phyloP scores from a whole-genome alignment of 345 rosid genomes.

The Microcos paniculata region DNA sequence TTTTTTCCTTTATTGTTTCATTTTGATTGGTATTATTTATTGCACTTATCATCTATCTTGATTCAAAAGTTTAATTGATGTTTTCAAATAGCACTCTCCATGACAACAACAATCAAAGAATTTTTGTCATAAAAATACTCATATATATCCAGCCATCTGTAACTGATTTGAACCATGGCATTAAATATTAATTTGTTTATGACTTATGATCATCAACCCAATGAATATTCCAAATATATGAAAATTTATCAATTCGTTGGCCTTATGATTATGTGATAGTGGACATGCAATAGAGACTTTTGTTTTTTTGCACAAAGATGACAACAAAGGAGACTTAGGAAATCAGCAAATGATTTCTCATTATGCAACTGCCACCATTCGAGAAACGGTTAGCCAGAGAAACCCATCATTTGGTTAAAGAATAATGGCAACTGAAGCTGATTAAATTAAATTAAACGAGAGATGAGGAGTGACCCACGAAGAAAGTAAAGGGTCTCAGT shows the following conservation, averaged over 20 bases:
- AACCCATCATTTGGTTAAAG: not conserved
- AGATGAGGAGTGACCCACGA: constrained; percentile 7
- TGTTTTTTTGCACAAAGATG: not conserved
- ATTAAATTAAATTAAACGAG: not conserved
- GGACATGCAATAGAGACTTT: not conserved
- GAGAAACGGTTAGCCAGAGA: not conserved
- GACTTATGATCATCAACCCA: not conserved
- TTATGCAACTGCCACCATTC: not conserved
- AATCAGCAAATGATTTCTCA: not conserved
- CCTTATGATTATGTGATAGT: not conserved
- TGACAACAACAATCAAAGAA: not conserved
- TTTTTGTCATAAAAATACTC: not conserved
- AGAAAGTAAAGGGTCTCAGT: constrained; percentile 15
- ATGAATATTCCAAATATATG: not conserved
- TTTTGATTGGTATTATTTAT: no score
- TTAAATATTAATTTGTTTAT: not conserved
- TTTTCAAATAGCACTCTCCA: no score
- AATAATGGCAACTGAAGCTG: not conserved
- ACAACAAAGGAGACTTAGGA: not conserved
- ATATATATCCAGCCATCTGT: not conserved
- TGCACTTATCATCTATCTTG: no score
- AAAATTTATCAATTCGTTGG: not conserved
- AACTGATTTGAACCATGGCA: not conserved
- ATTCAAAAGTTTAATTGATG: no score
- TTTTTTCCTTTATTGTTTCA: no score